A percentile compares a stretch with the other conserved stretches of the same genome.
Conservation (phyloP, 2,329 filamentous ascomycete species). For the Dactylellina cionopaga region DNA sequence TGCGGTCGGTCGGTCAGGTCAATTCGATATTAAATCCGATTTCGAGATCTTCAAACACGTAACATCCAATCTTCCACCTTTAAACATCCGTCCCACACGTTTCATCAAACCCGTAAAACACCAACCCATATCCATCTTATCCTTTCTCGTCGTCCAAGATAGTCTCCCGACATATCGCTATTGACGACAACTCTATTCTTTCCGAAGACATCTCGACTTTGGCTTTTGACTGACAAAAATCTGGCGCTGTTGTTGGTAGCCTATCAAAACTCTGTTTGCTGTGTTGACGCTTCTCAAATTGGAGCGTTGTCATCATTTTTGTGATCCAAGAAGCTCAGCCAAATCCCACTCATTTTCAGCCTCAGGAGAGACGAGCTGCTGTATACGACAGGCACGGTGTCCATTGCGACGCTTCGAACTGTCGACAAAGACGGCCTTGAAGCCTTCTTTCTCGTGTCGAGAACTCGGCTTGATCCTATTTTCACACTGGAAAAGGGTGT, state of each 20-base stretch:
- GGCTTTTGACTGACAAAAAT: too few species aligned
- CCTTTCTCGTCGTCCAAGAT: not conserved
- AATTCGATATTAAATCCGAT: conserved; percentile 19
- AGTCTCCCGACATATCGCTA: not conserved
- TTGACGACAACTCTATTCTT: not conserved
- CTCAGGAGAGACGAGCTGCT: conserved; percentile 30
- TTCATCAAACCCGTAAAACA: conserved; percentile 6
- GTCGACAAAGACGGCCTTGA: not conserved
- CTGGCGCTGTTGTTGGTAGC: too few species aligned
- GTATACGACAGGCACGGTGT: not conserved
- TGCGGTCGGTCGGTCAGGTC: not conserved
- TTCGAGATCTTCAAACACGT: conserved; percentile 41
- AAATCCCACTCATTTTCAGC: conserved; percentile 30
- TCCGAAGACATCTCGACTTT: not conserved
- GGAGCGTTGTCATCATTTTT: conserved; percentile 23
- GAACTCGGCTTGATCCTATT: not conserved
- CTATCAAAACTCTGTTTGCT: conserved; percentile 15
- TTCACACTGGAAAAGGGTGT: conserved; percentile 26
- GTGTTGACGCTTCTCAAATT: conserved; percentile 3
- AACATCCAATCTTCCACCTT: conserved; percentile 24
- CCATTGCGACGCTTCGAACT: conserved; percentile 1
- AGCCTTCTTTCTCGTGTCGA: conserved; percentile 13
- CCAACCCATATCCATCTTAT: not conserved
- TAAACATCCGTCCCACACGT: conserved; percentile 22
- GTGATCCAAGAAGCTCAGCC: conserved; percentile 1